phyloP scores from a whole-genome alignment of 306 rosid species.

The Crotalaria pallida region DNA sequence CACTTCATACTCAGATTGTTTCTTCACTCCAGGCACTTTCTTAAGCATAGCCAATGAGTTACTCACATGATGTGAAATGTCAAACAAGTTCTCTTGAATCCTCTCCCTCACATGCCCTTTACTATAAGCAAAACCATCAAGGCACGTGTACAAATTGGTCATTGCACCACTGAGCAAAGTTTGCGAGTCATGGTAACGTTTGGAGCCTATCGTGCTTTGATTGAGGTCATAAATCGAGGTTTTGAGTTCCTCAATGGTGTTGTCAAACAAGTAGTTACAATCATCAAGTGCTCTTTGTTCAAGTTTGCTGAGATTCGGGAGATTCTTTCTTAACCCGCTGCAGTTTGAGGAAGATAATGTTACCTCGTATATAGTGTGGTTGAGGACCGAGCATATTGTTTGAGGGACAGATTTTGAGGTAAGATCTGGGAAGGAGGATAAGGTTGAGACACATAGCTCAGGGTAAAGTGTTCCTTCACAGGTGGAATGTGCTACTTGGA shows the following conservation, averaged over 20 bases:
- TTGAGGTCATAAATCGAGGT: constrained; percentile 41
- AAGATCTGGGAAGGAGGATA: constrained; percentile 51
- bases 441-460: constrained; percentile 63
- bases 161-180: constrained; percentile 74
- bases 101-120: constrained; percentile 23
- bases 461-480: constrained; percentile 75
- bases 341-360: constrained; percentile 47
- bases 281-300: constrained; percentile 65
- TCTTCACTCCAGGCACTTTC: constrained; percentile 42
- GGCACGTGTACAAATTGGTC: constrained; percentile 84
- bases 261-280: constrained; percentile 54
- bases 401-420: constrained; percentile 50
- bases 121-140: constrained; percentile 58
- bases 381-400: constrained; percentile 37
- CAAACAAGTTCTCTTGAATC: constrained; percentile 31
- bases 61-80: constrained; percentile 51
- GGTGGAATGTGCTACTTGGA: constrained; percentile 45
- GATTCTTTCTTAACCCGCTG: constrained; percentile 13
- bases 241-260: constrained; percentile 43
- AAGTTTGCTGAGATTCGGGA: constrained; percentile 8
- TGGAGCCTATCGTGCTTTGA: not conserved
- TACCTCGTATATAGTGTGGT: constrained; percentile 44
- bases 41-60: constrained; percentile 66
- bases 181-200: constrained; percentile 33
- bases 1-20: constrained; percentile 1